Evolutionary conservation across 148 eudicot species (phyloP).

Genomic region (Agrostemma githago): DNA sequence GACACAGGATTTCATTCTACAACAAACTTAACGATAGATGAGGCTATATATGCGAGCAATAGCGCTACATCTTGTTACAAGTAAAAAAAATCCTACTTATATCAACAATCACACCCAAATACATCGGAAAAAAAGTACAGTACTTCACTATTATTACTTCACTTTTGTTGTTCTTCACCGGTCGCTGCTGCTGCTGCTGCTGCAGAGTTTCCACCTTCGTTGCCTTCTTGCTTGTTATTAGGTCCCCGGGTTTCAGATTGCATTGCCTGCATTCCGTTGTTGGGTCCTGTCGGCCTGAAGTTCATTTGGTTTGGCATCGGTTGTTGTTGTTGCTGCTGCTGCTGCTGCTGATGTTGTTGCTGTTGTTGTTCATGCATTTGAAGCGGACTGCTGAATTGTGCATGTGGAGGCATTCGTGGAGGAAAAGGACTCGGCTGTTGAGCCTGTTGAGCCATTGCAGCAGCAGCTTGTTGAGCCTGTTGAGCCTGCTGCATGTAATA

Average conservation of each 20-base stretch:
- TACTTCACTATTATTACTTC: too few species aligned
- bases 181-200: too few species aligned
- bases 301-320: constrained; percentile 49
- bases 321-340: constrained; percentile 46
- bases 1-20: constrained; percentile 7
- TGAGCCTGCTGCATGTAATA: constrained; percentile 84
- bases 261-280: constrained; percentile 43
- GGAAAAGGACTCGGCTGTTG: constrained; percentile 60
- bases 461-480: too few species aligned
- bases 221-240: constrained; percentile 51
- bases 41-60: constrained; percentile 23
- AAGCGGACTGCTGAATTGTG: constrained; percentile 55
- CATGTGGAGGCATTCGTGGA: constrained; percentile 55
- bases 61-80: constrained; percentile 23
- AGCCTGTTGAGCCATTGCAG: constrained; percentile 68
- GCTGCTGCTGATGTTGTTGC: constrained; percentile 37
- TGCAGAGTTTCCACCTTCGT: constrained; percentile 36
- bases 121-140: constrained; percentile 17
- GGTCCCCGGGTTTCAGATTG: constrained; percentile 43
- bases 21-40: constrained; percentile 31
- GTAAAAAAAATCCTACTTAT: constrained; percentile 31
- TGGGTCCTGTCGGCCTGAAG: constrained; percentile 46
- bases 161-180: constrained; percentile 49
- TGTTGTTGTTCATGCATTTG: constrained; percentile 47
- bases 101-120: constrained; percentile 25